Evolutionary conservation across 441 rosid species (phyloP), one percentile per base, ranked within the genome.

Genomic region (Erodium trifolium): DNA sequence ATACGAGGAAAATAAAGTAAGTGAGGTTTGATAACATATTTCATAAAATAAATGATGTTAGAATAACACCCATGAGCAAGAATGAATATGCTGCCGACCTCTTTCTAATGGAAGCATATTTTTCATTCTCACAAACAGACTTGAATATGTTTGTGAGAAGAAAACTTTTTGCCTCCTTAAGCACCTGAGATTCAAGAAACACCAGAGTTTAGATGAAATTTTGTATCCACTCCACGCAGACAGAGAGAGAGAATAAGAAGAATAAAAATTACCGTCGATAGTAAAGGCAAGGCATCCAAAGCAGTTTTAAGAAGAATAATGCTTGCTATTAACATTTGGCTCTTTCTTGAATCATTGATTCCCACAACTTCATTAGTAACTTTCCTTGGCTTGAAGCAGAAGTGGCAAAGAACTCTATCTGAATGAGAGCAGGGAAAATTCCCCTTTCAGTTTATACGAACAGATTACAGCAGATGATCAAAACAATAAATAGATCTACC

Each of bases 341-440:
- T 92, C 85, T 80, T 92, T 82, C 79, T 85, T 77, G 89, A 80
- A 83, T 86, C 86, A 66, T 90, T 87, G 78, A 79, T 75, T 70
- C 83, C 87, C 69, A 82, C 35, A 73, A 84, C 88, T 72, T 84
- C 92, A 70, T 81, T 86, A 9, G 89, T 82, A 72, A 94, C 88
- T 83, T 85, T 94, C 85, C 85, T 90, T 60, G 86, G 88, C 89
- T 90, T 94, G 83, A 88, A 94, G 89, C 98, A 94, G 88, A 94
- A 92, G 78, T 94, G 93, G 82, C 99, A 94, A 71, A 90, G 98
- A 49, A 94, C 92, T 72, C 97, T 84, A 80, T 94, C 99, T 94
- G 89, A 69, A 75, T 66, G 37, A 67, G 70, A 73, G 70, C 49
- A 78, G 37, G 70, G 70, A 65, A 47, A 74, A 73, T 66, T 37